Conservation (phyloP, 768 basidiomycete species). For the Rhodosporidiobolus sp. region DNA sequence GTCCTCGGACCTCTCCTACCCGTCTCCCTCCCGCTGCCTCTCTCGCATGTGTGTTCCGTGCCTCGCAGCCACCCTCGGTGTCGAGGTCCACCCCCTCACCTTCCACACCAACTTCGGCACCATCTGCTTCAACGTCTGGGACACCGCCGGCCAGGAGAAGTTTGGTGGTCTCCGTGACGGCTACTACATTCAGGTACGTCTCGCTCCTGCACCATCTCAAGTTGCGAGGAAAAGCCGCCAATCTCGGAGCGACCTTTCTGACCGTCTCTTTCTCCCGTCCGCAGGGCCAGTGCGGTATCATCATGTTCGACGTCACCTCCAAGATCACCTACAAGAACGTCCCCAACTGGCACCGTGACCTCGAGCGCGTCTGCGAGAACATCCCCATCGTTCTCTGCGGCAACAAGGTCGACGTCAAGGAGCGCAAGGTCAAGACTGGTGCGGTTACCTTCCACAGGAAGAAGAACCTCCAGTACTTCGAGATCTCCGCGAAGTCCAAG, state of each 20-base stretch:
- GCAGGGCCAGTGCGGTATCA: constrained; percentile 98
- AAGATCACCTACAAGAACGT: constrained; percentile 99
- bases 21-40: background rate
- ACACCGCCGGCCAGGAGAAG: constrained; percentile 99
- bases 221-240: no score
- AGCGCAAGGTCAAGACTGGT: constrained; percentile 99
- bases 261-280: constrained; percentile 64
- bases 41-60: constrained; percentile 23
- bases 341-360: constrained; percentile 99
- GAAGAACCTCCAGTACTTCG: constrained; percentile 99
- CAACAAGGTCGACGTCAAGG: constrained; percentile 99
- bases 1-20: background rate
- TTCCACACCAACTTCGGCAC: constrained; percentile 99
- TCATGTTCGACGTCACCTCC: constrained; percentile 99
- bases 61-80: constrained; percentile 87
- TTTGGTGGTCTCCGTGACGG: constrained; percentile 98
- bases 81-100: constrained; percentile 90
- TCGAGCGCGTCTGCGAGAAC: constrained; percentile 97
- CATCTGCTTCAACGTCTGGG: constrained; percentile 99
- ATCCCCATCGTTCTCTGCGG: constrained; percentile 99
- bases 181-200: constrained; percentile 79
- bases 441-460: constrained; percentile 99
- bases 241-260: no score
- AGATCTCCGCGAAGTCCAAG: constrained; percentile 98
- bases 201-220: background rate